These are phyloP conservation scores for Aegilops speltoides DNA, from an alignment of 176 grass and related monocot species.

Conservation along the genomic window DNA sequence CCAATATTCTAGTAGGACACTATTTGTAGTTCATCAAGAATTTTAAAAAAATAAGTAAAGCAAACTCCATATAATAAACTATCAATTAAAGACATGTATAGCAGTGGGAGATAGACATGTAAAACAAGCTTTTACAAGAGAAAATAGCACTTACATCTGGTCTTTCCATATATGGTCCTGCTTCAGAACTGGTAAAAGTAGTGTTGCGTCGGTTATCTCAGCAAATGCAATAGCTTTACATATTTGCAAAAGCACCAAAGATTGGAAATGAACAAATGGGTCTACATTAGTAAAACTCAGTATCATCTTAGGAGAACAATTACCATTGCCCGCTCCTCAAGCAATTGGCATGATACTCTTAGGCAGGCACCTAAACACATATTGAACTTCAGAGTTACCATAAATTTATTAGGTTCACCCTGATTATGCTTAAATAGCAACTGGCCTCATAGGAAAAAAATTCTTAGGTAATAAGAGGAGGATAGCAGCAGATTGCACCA, in stretches of 20 bases:
- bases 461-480: too few relatives aligned
- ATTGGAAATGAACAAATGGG: background rate
- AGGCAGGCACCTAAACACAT: background rate
- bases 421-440: too few relatives aligned
- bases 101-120: background rate
- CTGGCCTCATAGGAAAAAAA: too few relatives aligned
- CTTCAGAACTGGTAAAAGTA: constrained; percentile 27
- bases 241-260: constrained; percentile 39
- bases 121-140: background rate
- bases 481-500: too few relatives aligned
- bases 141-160: constrained; percentile 42
- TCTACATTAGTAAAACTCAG: background rate
- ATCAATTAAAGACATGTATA: background rate
- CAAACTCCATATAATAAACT: background rate
- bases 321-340: background rate
- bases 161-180: constrained; percentile 84
- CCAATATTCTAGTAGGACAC: background rate
- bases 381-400: too few relatives aligned
- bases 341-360: background rate
- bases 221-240: constrained; percentile 73
- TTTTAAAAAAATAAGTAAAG: background rate
- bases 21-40: background rate
- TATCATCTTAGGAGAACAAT: constrained; percentile 5
- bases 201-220: constrained; percentile 72
- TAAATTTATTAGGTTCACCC: too few relatives aligned